Evolutionary conservation across 768 basidiomycete genomes (phyloP).

Genomic region (Russula sp.): DNA sequence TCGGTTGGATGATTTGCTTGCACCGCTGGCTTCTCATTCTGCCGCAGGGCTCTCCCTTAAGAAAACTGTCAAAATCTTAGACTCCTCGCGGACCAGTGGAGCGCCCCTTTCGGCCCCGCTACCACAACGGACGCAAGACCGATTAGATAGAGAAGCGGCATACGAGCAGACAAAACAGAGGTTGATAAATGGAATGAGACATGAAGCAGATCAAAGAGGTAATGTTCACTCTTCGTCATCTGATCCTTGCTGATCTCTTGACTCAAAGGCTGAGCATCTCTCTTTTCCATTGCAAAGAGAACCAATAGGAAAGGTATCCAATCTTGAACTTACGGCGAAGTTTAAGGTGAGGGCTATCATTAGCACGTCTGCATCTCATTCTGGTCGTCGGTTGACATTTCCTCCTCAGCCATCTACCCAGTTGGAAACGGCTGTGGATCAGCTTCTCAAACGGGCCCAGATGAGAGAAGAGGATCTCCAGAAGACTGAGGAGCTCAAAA

Average conservation of each 20-base stretch:
- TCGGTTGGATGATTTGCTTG: constrained; percentile 70
- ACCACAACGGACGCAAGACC: constrained; percentile 82
- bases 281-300: constrained; percentile 81
- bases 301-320: constrained; percentile 54
- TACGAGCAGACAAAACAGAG: constrained; percentile 89
- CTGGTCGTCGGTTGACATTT: constrained; percentile 9
- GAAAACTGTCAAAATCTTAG: constrained; percentile 64
- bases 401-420: constrained; percentile 67
- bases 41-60: constrained; percentile 61
- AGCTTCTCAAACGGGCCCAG: constrained; percentile 75
- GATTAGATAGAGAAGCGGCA: constrained; percentile 88
- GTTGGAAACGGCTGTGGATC: constrained; percentile 80
- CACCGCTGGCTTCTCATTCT: constrained; percentile 62
- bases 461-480: constrained; percentile 78
- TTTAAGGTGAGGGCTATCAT: constrained; percentile 62
- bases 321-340: constrained; percentile 72
- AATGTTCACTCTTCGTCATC: constrained; percentile 21
- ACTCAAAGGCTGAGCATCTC: constrained; percentile 71
- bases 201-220: constrained; percentile 89
- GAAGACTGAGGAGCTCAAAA: constrained; percentile 77
- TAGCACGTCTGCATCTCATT: background rate
- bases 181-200: constrained; percentile 91
- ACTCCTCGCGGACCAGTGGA: constrained; percentile 51
- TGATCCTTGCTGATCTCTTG: constrained; percentile 2
- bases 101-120: constrained; percentile 73